Evolutionary conservation across 176 grass and related monocot genomes (phyloP).

Genomic region (Neostapfia colusana): DNA sequence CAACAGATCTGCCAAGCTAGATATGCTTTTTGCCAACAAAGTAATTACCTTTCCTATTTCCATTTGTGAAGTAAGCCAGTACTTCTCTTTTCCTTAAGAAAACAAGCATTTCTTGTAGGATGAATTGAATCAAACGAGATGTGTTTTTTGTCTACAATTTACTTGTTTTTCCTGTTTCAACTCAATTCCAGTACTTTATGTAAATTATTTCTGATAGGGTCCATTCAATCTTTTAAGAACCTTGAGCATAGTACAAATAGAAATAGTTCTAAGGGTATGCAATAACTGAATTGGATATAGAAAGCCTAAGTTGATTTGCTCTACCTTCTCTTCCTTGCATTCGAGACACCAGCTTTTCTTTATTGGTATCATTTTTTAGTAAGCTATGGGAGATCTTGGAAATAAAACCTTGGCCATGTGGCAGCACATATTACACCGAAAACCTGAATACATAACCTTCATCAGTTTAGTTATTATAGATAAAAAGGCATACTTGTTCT

Average conservation of each 20-base stretch:
- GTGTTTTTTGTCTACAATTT: constrained; percentile 92
- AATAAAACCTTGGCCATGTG: constrained; percentile 3
- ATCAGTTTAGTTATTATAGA: neutral
- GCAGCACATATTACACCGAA: neutral
- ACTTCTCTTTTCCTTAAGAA: neutral
- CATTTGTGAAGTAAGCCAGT: too few relatives aligned
- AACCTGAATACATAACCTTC: constrained; percentile 1
- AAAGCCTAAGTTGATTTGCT: constrained; percentile 7
- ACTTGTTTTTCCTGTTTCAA: constrained; percentile 26
- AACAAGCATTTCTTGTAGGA: neutral
- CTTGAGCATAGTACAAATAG: neutral
- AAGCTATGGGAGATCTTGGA: neutral
- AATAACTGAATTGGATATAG: neutral
- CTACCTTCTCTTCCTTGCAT: constrained; percentile 10
- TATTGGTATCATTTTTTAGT: neutral
- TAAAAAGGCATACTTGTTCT: neutral
- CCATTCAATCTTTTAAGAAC: constrained; percentile 11
- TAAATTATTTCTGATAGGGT: neutral
- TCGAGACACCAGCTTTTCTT: neutral
- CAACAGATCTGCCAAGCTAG: constrained; percentile 90
- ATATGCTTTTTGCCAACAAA: constrained; percentile 99
- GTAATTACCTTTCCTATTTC: constrained; percentile 49
- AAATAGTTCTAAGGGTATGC: neutral
- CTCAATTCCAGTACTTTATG: neutral
- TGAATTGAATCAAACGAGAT: constrained; percentile 40